These are phyloP conservation scores for Globisporangium cederbergense DNA, from an alignment of 352 stramenopile species.

Conservation along the genomic window DNA sequence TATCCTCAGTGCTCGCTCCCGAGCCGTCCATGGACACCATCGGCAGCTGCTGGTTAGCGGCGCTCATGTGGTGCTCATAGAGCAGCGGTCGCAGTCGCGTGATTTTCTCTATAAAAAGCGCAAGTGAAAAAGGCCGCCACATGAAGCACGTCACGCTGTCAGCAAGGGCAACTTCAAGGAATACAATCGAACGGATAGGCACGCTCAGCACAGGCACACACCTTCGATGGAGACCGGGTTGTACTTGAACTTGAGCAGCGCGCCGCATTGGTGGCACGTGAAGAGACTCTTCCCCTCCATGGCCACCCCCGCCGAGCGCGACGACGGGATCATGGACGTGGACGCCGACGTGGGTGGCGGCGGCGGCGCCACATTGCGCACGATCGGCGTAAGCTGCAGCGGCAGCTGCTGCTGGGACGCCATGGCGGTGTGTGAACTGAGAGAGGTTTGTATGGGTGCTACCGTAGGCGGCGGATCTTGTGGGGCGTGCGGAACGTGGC, in stretches of 20 bases:
- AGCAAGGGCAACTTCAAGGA: background rate
- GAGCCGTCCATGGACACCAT: conserved; percentile 18
- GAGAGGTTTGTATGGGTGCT: background rate
- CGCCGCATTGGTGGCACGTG: conserved; percentile 66
- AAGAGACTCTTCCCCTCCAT: conserved; percentile 80
- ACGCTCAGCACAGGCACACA: conserved; percentile 6
- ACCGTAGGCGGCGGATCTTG: background rate
- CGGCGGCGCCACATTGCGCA: conserved; percentile 16
- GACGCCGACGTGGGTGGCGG: conserved; percentile 2
- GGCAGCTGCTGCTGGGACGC: conserved; percentile 15
- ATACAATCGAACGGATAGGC: background rate
- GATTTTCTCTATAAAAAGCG: conserved; percentile 38
- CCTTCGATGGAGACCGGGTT: conserved; percentile 59
- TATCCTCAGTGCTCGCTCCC: conserved; percentile 17
- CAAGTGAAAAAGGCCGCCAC: too few relatives aligned
- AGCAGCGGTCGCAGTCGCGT: conserved; percentile 38
- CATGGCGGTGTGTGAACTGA: conserved; percentile 8
- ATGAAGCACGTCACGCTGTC: background rate
- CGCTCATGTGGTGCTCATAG: conserved; percentile 27
- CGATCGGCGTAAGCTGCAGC: conserved; percentile 18
- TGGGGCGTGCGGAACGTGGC: too few relatives aligned
- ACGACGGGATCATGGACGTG: conserved; percentile 13
- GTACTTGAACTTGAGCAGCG: conserved; percentile 68
- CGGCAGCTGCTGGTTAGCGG: background rate
- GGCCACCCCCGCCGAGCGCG: conserved; percentile 25